phyloP scores from a whole-genome alignment of 169 alveolate genomes.

The Eimeria zaria region DNA sequence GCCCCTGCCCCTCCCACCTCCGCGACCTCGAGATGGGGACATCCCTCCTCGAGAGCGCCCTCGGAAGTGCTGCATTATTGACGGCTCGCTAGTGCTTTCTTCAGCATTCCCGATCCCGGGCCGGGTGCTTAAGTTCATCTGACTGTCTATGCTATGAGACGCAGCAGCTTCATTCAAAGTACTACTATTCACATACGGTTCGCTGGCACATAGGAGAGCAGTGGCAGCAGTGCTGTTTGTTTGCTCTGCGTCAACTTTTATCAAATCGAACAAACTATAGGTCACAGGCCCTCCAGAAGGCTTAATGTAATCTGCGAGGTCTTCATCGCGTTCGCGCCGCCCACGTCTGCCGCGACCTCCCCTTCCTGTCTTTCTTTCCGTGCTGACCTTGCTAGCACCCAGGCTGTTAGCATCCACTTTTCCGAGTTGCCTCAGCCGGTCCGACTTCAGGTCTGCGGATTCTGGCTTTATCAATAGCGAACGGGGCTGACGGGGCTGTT shows the following conservation, averaged over 20 bases:
- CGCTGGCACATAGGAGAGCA: constrained; percentile 48
- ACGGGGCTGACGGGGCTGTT: constrained; percentile 18
- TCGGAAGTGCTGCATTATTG: background rate
- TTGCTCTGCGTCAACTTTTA: constrained; percentile 65
- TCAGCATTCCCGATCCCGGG: background rate
- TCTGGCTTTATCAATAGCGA: constrained; percentile 31
- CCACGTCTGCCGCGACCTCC: constrained; percentile 76
- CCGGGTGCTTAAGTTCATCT: background rate
- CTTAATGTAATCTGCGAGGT: constrained; percentile 26
- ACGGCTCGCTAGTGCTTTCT: background rate
- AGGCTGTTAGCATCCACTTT: constrained; percentile 45
- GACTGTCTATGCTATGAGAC: background rate
- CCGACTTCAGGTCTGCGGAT: constrained; percentile 28
- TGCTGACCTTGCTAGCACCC: constrained; percentile 36
- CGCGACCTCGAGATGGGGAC: constrained; percentile 25
- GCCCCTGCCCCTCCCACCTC: constrained; percentile 64
- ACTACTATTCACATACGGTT: background rate
- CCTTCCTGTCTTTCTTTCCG: constrained; percentile 21
- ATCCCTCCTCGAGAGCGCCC: constrained; percentile 23
- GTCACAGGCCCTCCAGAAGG: constrained; percentile 65
- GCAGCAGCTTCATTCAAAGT: background rate
- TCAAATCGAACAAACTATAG: constrained; percentile 37
- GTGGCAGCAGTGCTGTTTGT: constrained; percentile 75
- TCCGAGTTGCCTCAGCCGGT: constrained; percentile 64
- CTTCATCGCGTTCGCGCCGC: constrained; percentile 71